These are phyloP conservation scores for Talaromyces funiculosus DNA, from an alignment of 2,329 filamentous ascomycete species.

Conservation along the genomic window DNA sequence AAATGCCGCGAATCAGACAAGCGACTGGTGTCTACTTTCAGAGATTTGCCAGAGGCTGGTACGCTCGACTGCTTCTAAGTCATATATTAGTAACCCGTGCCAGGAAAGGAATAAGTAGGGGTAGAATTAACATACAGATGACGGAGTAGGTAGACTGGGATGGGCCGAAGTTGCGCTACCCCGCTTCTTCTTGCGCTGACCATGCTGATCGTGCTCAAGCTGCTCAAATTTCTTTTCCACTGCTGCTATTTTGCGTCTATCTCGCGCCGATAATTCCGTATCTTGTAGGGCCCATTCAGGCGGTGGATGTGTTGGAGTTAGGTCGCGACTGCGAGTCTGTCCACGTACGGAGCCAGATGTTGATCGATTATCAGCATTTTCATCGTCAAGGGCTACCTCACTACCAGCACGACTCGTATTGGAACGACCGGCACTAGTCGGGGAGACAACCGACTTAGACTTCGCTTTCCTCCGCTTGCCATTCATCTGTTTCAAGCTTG, in stretches of 20 bases:
- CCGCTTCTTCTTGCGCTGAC: conserved; percentile 51
- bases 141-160: conserved; percentile 42
- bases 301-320: conserved; percentile 53
- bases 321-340: conserved; percentile 55
- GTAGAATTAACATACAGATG: conserved; percentile 12
- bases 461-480: conserved; percentile 46
- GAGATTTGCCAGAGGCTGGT: conserved; percentile 18
- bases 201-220: conserved; percentile 53
- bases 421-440: conserved; percentile 47
- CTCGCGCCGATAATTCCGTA: conserved; percentile 55
- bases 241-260: conserved; percentile 58
- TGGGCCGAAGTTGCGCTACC: conserved; percentile 51
- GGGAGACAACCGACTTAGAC: conserved; percentile 46
- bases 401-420: conserved; percentile 57
- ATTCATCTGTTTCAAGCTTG: conserved; percentile 37
- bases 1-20: neutral
- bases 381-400: conserved; percentile 50
- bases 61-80: conserved; percentile 31
- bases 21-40: conserved; percentile 24
- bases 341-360: conserved; percentile 52
- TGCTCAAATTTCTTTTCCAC: conserved; percentile 59
- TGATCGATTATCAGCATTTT: conserved; percentile 50
- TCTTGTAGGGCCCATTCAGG: conserved; percentile 40
- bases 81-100: neutral
- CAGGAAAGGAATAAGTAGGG: neutral